phyloP scores from a whole-genome alignment of 768 basidiomycete genomes.

The Naganishia friedmannii region DNA sequence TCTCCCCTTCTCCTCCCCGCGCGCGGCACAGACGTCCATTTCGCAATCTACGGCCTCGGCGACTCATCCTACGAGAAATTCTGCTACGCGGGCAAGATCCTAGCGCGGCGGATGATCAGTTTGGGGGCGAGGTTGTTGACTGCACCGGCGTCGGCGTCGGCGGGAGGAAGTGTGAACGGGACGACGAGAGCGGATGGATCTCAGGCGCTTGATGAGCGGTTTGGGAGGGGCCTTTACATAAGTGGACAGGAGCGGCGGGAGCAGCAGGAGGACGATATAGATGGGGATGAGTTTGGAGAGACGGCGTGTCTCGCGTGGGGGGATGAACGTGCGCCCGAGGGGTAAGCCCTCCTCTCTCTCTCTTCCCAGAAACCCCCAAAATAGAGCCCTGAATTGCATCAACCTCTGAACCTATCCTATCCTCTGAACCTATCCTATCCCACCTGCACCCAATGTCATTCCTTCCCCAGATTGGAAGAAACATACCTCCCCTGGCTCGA shows the following conservation, averaged over 20 bases:
- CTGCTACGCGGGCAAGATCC: constrained; percentile 52
- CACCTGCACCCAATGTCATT: too few species aligned
- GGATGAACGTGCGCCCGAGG: constrained; percentile 51
- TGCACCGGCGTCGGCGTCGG: not conserved
- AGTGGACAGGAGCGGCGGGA: not conserved
- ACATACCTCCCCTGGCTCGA: constrained; percentile 48
- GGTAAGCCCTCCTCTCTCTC: constrained; percentile 36
- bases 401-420: too few species aligned
- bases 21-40: constrained; percentile 40
- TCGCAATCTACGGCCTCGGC: constrained; percentile 48
- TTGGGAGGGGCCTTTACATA: constrained; percentile 9
- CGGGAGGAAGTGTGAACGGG: too few species aligned
- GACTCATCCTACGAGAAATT: constrained; percentile 52
- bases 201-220: not conserved
- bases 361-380: too few species aligned
- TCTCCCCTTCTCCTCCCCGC: too few species aligned
- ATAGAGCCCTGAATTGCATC: too few species aligned
- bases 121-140: constrained; percentile 43
- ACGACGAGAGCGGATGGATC: too few species aligned
- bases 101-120: constrained; percentile 47
- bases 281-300: not conserved
- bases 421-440: too few species aligned
- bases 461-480: constrained; percentile 45
- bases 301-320: constrained; percentile 47
- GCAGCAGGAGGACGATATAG: not conserved